Evolutionary conservation across 1,284 basidiomycete species (phyloP).

Genomic region (Melampsora americana): DNA sequence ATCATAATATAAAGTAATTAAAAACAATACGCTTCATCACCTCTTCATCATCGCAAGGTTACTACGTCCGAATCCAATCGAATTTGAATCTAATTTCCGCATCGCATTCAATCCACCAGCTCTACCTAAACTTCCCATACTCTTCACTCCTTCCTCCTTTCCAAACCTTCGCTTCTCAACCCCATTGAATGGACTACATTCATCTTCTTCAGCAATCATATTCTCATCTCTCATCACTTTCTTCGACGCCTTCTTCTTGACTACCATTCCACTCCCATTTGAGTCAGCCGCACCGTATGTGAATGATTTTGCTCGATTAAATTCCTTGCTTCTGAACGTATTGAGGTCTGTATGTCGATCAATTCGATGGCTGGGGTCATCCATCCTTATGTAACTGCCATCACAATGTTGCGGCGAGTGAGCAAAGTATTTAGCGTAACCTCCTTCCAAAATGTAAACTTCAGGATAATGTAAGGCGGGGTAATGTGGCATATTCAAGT

Average conservation of each 20-base stretch:
- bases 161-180: too few relatives aligned
- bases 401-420: constrained; percentile 26
- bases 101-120: too few relatives aligned
- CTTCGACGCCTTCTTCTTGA: neutral
- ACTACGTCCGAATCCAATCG: too few relatives aligned
- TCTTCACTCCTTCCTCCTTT: too few relatives aligned
- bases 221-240: neutral
- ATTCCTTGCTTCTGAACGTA: constrained; percentile 77
- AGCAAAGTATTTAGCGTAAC: constrained; percentile 69
- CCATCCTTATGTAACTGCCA: constrained; percentile 76
- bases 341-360: constrained; percentile 80
- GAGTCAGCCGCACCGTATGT: constrained; percentile 65
- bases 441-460: constrained; percentile 92
- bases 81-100: too few relatives aligned
- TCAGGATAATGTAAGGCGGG: constrained; percentile 94
- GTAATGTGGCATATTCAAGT: constrained; percentile 79
- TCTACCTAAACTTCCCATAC: too few relatives aligned
- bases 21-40: too few relatives aligned
- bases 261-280: neutral
- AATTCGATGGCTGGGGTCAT: constrained; percentile 76
- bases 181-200: neutral
- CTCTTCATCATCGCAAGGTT: too few relatives aligned
- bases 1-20: too few relatives aligned
- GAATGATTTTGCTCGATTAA: constrained; percentile 80
- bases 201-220: neutral